A percentile compares a stretch with the other conserved stretches of the same genome.
Conservation (phyloP, 257 asterid species). For the Misopates orontium region DNA sequence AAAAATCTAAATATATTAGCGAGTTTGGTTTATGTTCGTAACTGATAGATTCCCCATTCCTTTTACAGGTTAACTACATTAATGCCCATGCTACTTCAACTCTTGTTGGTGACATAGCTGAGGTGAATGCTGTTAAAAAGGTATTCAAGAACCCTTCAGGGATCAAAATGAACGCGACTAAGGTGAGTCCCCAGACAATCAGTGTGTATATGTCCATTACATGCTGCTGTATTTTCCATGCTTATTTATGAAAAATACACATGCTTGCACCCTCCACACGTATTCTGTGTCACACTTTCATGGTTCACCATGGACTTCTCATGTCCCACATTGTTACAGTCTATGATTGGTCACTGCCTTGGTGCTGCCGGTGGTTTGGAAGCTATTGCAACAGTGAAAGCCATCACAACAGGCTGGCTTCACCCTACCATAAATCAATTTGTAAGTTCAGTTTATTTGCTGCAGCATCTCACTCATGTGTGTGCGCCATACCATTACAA, state of each 20-base stretch:
- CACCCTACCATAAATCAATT: constrained; percentile 60
- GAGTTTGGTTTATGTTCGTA: too few relatives aligned
- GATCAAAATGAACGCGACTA: constrained; percentile 58
- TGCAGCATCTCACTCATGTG: neutral
- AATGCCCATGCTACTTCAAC: constrained; percentile 71
- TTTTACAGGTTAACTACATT: constrained; percentile 42
- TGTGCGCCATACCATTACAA: neutral
- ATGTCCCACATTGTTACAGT: constrained; percentile 28
- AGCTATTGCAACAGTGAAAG: constrained; percentile 57
- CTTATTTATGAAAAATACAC: neutral
- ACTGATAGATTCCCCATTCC: constrained; percentile 3
- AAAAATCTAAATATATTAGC: too few relatives aligned
- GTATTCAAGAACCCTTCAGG: constrained; percentile 43
- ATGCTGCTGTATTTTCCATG: too few relatives aligned
- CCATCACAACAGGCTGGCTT: constrained; percentile 60
- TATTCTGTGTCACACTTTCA: neutral
- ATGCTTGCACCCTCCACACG: neutral
- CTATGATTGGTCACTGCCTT: constrained; percentile 63
- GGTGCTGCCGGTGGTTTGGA: constrained; percentile 67
- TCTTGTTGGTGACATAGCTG: constrained; percentile 57
- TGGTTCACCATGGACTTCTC: neutral
- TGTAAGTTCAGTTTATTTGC: constrained; percentile 27
- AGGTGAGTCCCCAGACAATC: constrained; percentile 31
- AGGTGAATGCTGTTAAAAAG: constrained; percentile 35
- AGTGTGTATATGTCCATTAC: too few relatives aligned